Percentiles rank a stretch among this genome's conserved stretches.
phyloP scores from a whole-genome alignment of 306 rosid species.

The Biancaea sappan region DNA sequence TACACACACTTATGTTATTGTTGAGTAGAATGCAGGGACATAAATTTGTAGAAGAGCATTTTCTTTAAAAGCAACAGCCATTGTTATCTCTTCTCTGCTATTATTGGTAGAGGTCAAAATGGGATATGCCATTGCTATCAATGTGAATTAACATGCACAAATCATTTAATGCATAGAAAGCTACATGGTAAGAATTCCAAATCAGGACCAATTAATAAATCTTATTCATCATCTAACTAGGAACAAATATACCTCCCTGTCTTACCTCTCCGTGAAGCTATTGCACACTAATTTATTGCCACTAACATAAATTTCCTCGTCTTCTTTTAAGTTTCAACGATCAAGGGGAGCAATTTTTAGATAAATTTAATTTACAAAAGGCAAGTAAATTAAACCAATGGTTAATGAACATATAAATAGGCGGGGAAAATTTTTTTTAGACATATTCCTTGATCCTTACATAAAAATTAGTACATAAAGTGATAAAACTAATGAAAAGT shows the following conservation, averaged over 20 bases:
- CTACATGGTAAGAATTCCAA: not conserved
- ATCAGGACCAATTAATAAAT: not conserved
- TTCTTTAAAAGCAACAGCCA: not conserved
- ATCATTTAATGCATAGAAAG: not conserved
- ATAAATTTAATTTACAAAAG: no score
- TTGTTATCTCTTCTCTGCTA: not conserved
- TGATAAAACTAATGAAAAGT: no score
- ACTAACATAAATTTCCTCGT: no score
- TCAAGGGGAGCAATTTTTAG: no score
- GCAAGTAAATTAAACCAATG: no score
- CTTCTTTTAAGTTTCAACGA: no score
- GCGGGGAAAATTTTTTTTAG: no score
- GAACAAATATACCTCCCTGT: slow-evolving; percentile 31
- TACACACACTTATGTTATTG: no score
- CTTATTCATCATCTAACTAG: slow-evolving; percentile 22
- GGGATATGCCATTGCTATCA: slow-evolving; percentile 3
- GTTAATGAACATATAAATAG: no score
- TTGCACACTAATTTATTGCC: slow-evolving; percentile 14
- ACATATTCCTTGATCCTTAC: no score
- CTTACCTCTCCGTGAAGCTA: slow-evolving; percentile 17
- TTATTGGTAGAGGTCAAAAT: slow-evolving; percentile 23
- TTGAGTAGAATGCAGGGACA: not conserved
- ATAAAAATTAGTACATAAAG: no score
- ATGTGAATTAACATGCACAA: slow-evolving; percentile 21
- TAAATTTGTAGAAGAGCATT: not conserved